Percentiles rank a stretch among this genome's conserved stretches.
Conservation (phyloP, 2,329 filamentous ascomycete genomes). For the Incumbomyces lentus region DNA sequence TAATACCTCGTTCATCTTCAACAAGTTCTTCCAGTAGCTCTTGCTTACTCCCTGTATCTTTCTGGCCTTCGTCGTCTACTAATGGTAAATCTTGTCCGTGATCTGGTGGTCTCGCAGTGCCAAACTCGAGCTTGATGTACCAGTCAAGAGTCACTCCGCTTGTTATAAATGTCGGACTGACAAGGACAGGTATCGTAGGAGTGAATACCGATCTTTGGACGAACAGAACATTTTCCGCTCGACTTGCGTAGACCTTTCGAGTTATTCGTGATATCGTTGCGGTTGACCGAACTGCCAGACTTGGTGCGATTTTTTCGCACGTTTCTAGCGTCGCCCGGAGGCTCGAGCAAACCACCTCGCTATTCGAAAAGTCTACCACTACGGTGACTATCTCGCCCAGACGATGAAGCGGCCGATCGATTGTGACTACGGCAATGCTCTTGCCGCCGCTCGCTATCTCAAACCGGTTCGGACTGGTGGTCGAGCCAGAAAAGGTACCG, state of each 20-base stretch:
- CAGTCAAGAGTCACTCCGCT: conserved; percentile 79
- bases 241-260: conserved; percentile 64
- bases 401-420: conserved; percentile 78
- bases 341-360: conserved; percentile 65
- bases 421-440: conserved; percentile 79
- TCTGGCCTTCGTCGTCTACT: conserved; percentile 22
- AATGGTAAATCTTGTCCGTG: conserved; percentile 25
- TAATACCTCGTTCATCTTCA: conserved; percentile 65
- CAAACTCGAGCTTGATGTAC: conserved; percentile 86
- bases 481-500: conserved; percentile 44
- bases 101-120: conserved; percentile 53
- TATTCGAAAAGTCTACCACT: conserved; percentile 70
- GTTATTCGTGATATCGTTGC: conserved; percentile 81
- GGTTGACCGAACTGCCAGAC: conserved; percentile 72
- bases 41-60: conserved; percentile 24
- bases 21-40: conserved; percentile 68
- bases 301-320: conserved; percentile 68
- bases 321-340: conserved; percentile 78
- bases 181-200: conserved; percentile 69
- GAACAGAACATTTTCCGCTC: conserved; percentile 74
- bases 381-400: conserved; percentile 79
- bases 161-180: conserved; percentile 86
- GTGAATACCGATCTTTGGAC: conserved; percentile 68
- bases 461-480: conserved; percentile 81
- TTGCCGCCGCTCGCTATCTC: conserved; percentile 89